Evolutionary conservation across 1,139 yeast species (phyloP), one percentile per base, ranked within the genome.

Genomic region (Petasospora rhodanensis): DNA sequence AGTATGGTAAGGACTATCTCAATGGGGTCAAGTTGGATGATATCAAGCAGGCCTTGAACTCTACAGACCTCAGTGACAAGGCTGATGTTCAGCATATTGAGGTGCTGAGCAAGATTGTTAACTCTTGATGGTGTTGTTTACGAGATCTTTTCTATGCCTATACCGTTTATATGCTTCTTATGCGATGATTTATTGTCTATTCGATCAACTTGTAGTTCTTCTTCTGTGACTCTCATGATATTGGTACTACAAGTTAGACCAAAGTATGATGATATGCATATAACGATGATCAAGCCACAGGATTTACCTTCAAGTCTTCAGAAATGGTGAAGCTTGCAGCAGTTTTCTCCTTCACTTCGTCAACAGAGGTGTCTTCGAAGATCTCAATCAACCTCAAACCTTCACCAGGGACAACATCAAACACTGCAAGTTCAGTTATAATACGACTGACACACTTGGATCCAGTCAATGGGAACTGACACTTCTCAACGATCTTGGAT

Each of bases 361-460:
- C 73, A 10, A 68, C 52, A 10, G 63, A 55, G 22, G 58, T 54
- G 10, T 61, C 62, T 6, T 61, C 61, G 41, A 61, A 65, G 28
- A 62, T 46, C 45, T 70, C 76, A 26, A 65, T 56, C 38, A 70
- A 52, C 2, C 61, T 58, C 36, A 69, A 54, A 3, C 68, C 68
- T 20, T 56, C 48, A 21, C 52, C 23, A 10, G 26, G 57, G 20
- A 58, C 56, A 18, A 67, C 64, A 35, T 68, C 72, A 47, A 70
- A 70, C 7, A 70, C 76, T 7, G 72, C 74, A 32, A 67, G 47
- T 28, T 70, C 76, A 6, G 76, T 69, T 40, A 70, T 66, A 36
- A 70, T 62, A 32, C 69, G 52, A 9, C 64, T 56, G 8, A 68
- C 75, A 49, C 73, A 68, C 22, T 51, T 45, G 13, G 59, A 52